Conservation (phyloP, 1,284 basidiomycete genomes). For the Melanopsichium pennsylvanicum region DNA sequence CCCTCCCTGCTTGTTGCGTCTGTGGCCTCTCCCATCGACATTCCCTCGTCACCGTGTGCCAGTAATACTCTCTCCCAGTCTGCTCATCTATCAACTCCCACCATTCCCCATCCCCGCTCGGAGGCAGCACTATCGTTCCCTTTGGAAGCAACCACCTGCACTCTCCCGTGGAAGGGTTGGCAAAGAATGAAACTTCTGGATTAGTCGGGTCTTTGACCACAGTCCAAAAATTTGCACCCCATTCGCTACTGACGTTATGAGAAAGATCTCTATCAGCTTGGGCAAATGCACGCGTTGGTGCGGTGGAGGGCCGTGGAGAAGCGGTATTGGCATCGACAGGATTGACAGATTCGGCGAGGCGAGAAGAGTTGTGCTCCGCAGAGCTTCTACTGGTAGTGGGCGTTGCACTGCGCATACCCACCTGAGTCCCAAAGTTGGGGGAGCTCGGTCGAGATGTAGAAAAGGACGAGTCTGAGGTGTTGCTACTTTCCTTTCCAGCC, state of each 20-base stretch:
- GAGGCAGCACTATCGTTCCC: conserved; percentile 87
- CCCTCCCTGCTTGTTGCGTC: conserved; percentile 66
- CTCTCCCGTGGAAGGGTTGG: conserved; percentile 88
- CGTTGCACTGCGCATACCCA: too few species aligned
- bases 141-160: conserved; percentile 90
- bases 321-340: too few species aligned
- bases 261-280: too few species aligned
- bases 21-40: conserved; percentile 89
- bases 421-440: too few species aligned
- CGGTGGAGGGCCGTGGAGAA: not conserved
- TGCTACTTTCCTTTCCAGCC: too few species aligned
- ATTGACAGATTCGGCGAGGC: too few species aligned
- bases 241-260: too few species aligned
- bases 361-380: too few species aligned
- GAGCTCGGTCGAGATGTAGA: too few species aligned
- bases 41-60: conserved; percentile 84
- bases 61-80: conserved; percentile 85
- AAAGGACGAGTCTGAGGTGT: too few species aligned
- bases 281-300: too few species aligned
- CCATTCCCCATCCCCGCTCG: conserved; percentile 86
- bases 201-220: conserved; percentile 29
- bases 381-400: too few species aligned
- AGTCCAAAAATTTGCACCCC: conserved; percentile 52
- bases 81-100: conserved; percentile 88
- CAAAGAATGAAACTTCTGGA: conserved; percentile 73